Evolutionary conservation across 2,329 filamentous ascomycete species (phyloP).

Genomic region (Monosporascus sp.): DNA sequence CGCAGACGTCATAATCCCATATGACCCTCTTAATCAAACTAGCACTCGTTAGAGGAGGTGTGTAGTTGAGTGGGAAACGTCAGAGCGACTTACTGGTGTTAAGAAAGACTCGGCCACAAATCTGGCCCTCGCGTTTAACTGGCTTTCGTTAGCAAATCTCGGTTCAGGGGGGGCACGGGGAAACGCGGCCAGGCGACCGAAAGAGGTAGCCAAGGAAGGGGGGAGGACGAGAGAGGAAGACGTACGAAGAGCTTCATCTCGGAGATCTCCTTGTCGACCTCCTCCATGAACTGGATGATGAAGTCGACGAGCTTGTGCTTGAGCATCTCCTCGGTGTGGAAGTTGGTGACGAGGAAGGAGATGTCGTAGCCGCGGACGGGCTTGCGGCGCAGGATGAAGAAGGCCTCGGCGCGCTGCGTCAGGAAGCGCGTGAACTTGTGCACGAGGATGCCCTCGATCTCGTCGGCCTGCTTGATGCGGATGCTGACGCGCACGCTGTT

Average conservation of each 20-base stretch:
- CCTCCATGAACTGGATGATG: slow-evolving; percentile 99
- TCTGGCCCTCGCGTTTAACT: slow-evolving; percentile 94
- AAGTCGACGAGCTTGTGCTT: slow-evolving; percentile 99
- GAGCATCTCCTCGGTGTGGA: slow-evolving; percentile 96
- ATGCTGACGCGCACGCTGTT: slow-evolving; percentile 97
- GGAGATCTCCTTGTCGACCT: slow-evolving; percentile 99
- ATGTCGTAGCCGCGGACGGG: slow-evolving; percentile 98
- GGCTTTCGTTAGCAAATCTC: slow-evolving; percentile 23
- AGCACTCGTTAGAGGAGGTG: no score
- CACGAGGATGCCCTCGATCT: slow-evolving; percentile 96
- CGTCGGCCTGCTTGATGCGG: slow-evolving; percentile 98
- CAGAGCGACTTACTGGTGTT: slow-evolving; percentile 63
- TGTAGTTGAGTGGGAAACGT: no score
- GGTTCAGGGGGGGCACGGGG: background rate
- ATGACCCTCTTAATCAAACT: no score
- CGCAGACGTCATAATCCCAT: no score
- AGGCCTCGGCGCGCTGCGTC: slow-evolving; percentile 91
- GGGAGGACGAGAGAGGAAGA: slow-evolving; percentile 11
- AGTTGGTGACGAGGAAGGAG: slow-evolving; percentile 97
- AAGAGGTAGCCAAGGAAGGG: slow-evolving; percentile 1
- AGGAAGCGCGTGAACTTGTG: slow-evolving; percentile 98
- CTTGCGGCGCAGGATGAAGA: slow-evolving; percentile 94
- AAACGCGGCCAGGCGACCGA: slow-evolving; percentile 4
- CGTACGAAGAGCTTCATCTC: slow-evolving; percentile 99
- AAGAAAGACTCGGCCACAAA: slow-evolving; percentile 98